phyloP scores from a whole-genome alignment of 2,329 filamentous ascomycete genomes.

The Myriosclerotinia scirpicola region DNA sequence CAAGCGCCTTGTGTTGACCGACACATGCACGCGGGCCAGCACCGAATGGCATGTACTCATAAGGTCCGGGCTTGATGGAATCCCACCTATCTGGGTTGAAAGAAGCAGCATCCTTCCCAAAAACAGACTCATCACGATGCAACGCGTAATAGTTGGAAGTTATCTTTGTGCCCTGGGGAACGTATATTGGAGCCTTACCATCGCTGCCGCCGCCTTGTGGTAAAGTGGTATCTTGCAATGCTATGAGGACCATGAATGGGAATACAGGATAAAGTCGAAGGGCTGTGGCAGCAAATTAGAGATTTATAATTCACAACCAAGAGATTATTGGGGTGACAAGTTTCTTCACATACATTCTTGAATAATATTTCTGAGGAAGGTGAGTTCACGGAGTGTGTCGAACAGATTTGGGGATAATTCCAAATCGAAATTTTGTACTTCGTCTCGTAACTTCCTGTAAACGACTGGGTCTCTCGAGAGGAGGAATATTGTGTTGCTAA shows the following conservation, averaged over 20 bases:
- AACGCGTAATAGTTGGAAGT: conserved; percentile 19
- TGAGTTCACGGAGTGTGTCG: too few species aligned
- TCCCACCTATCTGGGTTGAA: conserved; percentile 75
- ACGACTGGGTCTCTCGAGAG: neutral
- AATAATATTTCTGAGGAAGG: conserved; percentile 8
- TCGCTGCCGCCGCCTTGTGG: conserved; percentile 28
- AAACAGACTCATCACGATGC: conserved; percentile 45
- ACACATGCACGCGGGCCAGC: conserved; percentile 68
- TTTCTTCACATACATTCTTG: conserved; percentile 10
- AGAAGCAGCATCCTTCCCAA: conserved; percentile 66
- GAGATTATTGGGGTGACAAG: too few species aligned
- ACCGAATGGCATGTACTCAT: conserved; percentile 68
- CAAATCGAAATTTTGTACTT: neutral
- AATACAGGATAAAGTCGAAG: conserved; percentile 36
- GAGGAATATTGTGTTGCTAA: conserved; percentile 15
- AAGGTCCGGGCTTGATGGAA: conserved; percentile 61
- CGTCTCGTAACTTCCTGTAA: neutral
- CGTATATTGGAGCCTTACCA: conserved; percentile 26
- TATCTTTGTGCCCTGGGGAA: conserved; percentile 22
- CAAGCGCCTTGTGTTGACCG: conserved; percentile 45
- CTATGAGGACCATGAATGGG: conserved; percentile 21
- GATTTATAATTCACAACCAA: too few species aligned
- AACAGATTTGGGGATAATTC: too few species aligned
- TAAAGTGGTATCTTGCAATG: conserved; percentile 25
- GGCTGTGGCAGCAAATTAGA: conserved; percentile 2